Base-by-base conservation (phyloP, 2,329 filamentous ascomycete species). In the Aspergillus jensenii region DNA sequence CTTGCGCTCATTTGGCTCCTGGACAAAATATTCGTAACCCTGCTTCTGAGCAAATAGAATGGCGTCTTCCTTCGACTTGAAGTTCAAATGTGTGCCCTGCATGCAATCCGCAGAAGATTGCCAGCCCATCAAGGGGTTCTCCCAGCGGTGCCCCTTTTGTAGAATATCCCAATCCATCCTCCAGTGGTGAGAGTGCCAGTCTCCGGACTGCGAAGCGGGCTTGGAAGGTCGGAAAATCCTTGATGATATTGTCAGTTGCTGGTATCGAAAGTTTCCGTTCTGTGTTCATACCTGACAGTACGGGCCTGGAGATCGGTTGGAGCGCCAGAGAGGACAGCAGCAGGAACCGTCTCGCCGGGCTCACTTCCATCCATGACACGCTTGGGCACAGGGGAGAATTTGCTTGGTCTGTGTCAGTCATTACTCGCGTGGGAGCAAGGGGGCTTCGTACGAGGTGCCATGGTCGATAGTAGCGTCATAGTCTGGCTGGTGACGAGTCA, bases 101-200 rank as follows among this genome's bases (percentile, higher is more conserved):
- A 99, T 95, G 73, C 86, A 87, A 77, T 99, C 95, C 56, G 84
- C 93, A 17, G 92, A 96, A 23, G 93, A 98, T 75, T 97, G 93
- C 96, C 96, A 99, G 60, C 95, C 95, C 86, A 99, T 99, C 74
- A 99, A 79, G 47, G 90, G 91, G 79, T 99, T 99, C 82, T 99
- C 95, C 96, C 95, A 99, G 68, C 95, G 86, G 78, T 97, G 91
- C 61, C 95, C 95, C 81, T 96, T 97, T 68, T 83, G 79, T 33
- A 98, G 83, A 49, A 96, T 87, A 74, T 99, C 95, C 95, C 95
- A 99, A 76, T 99, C 95, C 92, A 99, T 96, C 51, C 93, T 89
- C 95, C 95, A 99, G 71, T 89, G 85, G 73, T 90, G 86, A 56
- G 85, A 81, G 72, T 90, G 87, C 90, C 91, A 96, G 68, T 87